Percentiles rank a stretch among this genome's conserved stretches.
Conservation (phyloP, 805 yeast genomes). For the Cyberlindnera japonica region DNA sequence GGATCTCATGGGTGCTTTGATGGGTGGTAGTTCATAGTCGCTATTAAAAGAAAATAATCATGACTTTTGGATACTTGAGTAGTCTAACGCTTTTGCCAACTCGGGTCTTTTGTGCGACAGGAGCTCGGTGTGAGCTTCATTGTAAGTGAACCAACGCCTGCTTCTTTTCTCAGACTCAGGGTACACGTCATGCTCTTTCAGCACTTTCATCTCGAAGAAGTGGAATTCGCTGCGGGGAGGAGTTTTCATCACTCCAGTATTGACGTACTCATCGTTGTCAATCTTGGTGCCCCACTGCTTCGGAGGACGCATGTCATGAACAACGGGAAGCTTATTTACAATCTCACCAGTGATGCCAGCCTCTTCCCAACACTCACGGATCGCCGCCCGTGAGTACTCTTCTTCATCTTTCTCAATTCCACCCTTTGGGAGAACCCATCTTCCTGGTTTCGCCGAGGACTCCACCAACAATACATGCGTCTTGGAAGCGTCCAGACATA, state of each 20-base stretch:
- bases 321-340: slow-evolving; percentile 52
- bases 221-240: slow-evolving; percentile 85
- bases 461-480: slow-evolving; percentile 72
- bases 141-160: slow-evolving; percentile 71
- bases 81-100: slow-evolving; percentile 56
- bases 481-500: slow-evolving; percentile 57
- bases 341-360: slow-evolving; percentile 82
- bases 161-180: slow-evolving; percentile 68
- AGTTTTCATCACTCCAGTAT: slow-evolving; percentile 30
- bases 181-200: slow-evolving; percentile 55
- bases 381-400: slow-evolving; percentile 43
- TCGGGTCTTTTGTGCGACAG: slow-evolving; percentile 60
- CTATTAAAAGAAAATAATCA: too few species aligned
- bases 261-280: slow-evolving; percentile 21
- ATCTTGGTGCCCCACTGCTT: slow-evolving; percentile 37
- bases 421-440: slow-evolving; percentile 94
- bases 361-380: slow-evolving; percentile 97
- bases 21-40: slow-evolving; percentile 7
- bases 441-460: slow-evolving; percentile 62
- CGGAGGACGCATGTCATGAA: slow-evolving; percentile 57
- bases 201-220: slow-evolving; percentile 73
- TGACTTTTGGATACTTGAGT: slow-evolving; percentile 42
- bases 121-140: slow-evolving; percentile 63
- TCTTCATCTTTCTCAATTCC: slow-evolving; percentile 87
- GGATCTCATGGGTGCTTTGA: slow-evolving; percentile 71